A percentile compares a stretch with the other conserved stretches of the same genome.
Conservation (phyloP, 495 filamentous ascomycete species). For the Xylaria flabelliformis region DNA sequence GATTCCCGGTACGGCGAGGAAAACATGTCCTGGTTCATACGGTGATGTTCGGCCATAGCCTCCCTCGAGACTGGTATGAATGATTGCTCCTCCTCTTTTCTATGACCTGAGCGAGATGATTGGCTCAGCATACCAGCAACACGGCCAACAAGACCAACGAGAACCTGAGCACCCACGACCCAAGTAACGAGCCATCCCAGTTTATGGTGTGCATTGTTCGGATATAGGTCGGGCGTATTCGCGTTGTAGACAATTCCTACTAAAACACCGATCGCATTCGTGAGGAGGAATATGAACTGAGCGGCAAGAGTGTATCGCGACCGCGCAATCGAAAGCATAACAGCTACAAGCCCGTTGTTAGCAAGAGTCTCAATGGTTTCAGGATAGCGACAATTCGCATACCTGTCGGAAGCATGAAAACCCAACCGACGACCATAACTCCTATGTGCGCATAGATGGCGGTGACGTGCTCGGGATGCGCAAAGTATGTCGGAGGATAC, state of each 20-base stretch:
- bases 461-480: slow-evolving; percentile 66
- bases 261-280: slow-evolving; percentile 74
- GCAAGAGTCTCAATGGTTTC: slow-evolving; percentile 11
- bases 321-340: slow-evolving; percentile 83
- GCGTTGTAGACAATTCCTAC: slow-evolving; percentile 79
- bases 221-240: slow-evolving; percentile 86
- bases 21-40: slow-evolving; percentile 40
- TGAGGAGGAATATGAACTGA: slow-evolving; percentile 76
- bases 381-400: slow-evolving; percentile 39
- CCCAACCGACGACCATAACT: slow-evolving; percentile 82
- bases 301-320: slow-evolving; percentile 75
- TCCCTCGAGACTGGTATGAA: slow-evolving; percentile 75
- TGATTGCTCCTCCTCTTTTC: slow-evolving; percentile 50
- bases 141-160: slow-evolving; percentile 68
- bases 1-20: slow-evolving; percentile 70
- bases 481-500: slow-evolving; percentile 74
- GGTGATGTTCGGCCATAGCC: slow-evolving; percentile 68
- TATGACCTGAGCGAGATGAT: slow-evolving; percentile 23
- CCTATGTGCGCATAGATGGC: slow-evolving; percentile 79
- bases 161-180: slow-evolving; percentile 70
- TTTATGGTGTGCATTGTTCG: slow-evolving; percentile 86
- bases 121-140: slow-evolving; percentile 48
- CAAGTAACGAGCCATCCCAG: slow-evolving; percentile 86
- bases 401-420: slow-evolving; percentile 84
- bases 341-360: slow-evolving; percentile 59